Percentiles rank a stretch among this genome's conserved stretches.
phyloP scores from a whole-genome alignment of 2,329 filamentous ascomycete genomes.

The Herpotrichia juniperi region DNA sequence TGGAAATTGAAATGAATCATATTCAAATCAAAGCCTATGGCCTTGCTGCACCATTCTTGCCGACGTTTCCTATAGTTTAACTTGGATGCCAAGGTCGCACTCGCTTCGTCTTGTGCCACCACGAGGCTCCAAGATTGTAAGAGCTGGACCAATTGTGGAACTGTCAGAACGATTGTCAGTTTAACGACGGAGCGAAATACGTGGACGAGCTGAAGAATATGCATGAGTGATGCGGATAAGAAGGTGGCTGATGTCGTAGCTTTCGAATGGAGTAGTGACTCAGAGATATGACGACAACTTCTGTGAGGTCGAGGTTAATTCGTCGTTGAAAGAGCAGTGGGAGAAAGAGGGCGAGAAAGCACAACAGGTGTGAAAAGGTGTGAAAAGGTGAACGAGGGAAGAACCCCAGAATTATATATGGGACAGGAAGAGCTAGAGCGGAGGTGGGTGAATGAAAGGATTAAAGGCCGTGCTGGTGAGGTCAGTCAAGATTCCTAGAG shows the following conservation, averaged over 20 bases:
- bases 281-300: not conserved
- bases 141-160: constrained; percentile 1
- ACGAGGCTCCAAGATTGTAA: constrained; percentile 5
- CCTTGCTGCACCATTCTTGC: constrained; percentile 15
- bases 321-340: not conserved
- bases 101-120: constrained; percentile 11
- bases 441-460: no score
- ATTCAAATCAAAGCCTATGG: constrained; percentile 9
- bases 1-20: constrained; percentile 21
- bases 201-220: not conserved
- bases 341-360: not conserved
- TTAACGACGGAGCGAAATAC: not conserved
- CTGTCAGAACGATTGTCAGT: not conserved
- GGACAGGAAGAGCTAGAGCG: not conserved
- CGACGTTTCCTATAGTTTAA: constrained; percentile 23
- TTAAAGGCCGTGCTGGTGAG: no score
- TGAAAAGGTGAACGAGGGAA: not conserved
- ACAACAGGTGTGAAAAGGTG: not conserved
- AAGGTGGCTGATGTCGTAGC: not conserved
- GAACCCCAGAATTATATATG: not conserved
- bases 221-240: not conserved
- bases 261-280: not conserved
- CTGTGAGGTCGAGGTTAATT: not conserved
- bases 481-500: no score
- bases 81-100: constrained; percentile 14